Percentiles rank a stretch among this genome's conserved stretches.
Conservation (phyloP, 2,329 filamentous ascomycete species). For the Pleoardoris graminearum region DNA sequence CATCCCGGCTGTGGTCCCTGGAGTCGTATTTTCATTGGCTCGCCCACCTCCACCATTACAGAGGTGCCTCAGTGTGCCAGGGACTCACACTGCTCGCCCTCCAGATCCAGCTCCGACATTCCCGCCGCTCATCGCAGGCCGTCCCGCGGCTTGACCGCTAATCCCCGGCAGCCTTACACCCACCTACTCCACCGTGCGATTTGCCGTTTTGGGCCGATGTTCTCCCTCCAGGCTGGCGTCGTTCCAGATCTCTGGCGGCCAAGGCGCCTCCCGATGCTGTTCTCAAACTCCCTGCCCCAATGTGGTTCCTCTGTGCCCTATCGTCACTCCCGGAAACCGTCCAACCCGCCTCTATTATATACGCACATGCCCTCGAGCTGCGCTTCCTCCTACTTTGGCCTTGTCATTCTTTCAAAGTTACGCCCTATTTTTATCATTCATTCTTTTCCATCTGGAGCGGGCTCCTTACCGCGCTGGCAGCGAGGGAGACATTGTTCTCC, state of each 20-base stretch:
- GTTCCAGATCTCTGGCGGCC: constrained; percentile 49
- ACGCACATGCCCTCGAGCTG: constrained; percentile 36
- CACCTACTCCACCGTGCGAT: constrained; percentile 34
- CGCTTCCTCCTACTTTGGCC: constrained; percentile 42
- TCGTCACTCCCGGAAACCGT: constrained; percentile 36
- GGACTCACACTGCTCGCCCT: constrained; percentile 32
- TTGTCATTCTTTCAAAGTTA: constrained; percentile 45
- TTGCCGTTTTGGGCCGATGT: constrained; percentile 45
- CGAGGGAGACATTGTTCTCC: constrained; percentile 43
- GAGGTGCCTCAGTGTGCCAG: constrained; percentile 36
- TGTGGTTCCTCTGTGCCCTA: constrained; percentile 43
- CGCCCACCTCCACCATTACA: constrained; percentile 17
- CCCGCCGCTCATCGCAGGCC: constrained; percentile 14
- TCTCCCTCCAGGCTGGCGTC: constrained; percentile 40
- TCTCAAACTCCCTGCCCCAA: constrained; percentile 42
- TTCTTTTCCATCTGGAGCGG: constrained; percentile 43
- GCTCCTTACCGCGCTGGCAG: constrained; percentile 47
- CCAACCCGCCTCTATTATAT: constrained; percentile 42
- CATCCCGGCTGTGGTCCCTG: constrained; percentile 20
- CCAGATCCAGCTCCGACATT: constrained; percentile 22
- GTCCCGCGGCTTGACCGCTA: constrained; percentile 16
- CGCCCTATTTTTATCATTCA: constrained; percentile 29
- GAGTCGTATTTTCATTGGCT: constrained; percentile 16
- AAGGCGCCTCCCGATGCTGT: constrained; percentile 46
- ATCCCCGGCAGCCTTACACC: constrained; percentile 39